These are phyloP conservation scores for Salix dunnii DNA, from an alignment of 345 rosid genomes.

Conservation along the genomic window DNA sequence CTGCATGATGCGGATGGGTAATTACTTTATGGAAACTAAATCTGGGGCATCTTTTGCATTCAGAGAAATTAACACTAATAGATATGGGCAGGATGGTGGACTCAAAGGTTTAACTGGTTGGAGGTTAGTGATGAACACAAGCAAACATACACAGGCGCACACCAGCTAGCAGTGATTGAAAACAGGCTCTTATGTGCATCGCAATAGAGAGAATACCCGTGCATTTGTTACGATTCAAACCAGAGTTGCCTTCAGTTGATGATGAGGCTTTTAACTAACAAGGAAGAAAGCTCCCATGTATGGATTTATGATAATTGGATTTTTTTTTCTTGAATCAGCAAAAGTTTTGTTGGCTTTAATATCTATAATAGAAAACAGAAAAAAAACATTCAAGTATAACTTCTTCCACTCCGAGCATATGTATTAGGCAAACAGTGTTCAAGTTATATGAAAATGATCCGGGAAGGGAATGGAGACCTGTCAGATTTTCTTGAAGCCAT, in stretches of 20 bases:
- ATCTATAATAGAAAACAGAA: not conserved
- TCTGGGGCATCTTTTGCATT: not conserved
- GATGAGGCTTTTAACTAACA: not conserved
- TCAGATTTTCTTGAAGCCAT: conserved; percentile 85
- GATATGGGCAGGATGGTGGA: not conserved
- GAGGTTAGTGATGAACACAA: not conserved
- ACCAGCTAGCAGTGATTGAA: not conserved
- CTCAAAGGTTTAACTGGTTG: not conserved
- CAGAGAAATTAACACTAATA: not conserved
- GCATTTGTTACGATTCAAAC: not conserved
- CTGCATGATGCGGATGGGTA: not conserved
- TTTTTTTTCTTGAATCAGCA: not conserved
- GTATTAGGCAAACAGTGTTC: not conserved
- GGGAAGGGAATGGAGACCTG: conserved; percentile 39
- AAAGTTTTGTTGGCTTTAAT: not conserved
- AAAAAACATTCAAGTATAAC: not conserved
- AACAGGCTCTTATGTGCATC: too few species aligned
- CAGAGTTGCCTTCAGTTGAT: not conserved
- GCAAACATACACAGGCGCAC: not conserved
- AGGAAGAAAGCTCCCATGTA: not conserved
- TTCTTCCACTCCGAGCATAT: not conserved
- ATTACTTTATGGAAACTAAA: too few species aligned
- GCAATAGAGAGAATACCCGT: not conserved
- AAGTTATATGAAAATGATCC: not conserved
- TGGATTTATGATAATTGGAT: not conserved